Conservation (phyloP, 495 filamentous ascomycete genomes). For the Daldinia caldariorum region DNA sequence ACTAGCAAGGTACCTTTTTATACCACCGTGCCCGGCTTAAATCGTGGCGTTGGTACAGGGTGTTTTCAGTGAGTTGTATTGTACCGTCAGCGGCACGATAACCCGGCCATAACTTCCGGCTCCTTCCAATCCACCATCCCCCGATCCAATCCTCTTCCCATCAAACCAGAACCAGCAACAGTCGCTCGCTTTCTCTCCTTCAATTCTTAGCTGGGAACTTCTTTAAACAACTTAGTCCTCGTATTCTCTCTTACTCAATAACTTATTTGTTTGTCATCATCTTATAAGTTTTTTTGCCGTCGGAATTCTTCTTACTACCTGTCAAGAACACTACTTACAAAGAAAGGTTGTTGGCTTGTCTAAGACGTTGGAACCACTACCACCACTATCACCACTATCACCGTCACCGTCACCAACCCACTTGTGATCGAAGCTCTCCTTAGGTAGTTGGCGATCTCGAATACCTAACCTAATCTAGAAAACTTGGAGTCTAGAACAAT, state of each 20-base stretch:
- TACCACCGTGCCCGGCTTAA: conserved; percentile 15
- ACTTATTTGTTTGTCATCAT: conserved; percentile 3
- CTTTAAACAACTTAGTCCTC: conserved; percentile 14
- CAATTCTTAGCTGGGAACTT: conserved; percentile 26
- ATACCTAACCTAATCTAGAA: too few relatives aligned
- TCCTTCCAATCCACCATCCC: conserved; percentile 39
- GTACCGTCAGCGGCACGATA: conserved; percentile 36
- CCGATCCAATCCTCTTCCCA: conserved; percentile 38
- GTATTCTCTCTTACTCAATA: conserved; percentile 8
- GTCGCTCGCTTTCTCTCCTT: conserved; percentile 37
- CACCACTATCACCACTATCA: too few relatives aligned
- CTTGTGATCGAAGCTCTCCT: conserved; percentile 17
- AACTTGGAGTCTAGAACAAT: conserved; percentile 10
- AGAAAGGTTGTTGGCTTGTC: conserved; percentile 13
- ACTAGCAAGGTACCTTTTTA: too few relatives aligned
- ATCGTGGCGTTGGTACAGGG: conserved; percentile 21
- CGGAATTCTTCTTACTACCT: conserved; percentile 9
- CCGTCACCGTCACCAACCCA: not conserved
- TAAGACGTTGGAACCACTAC: conserved; percentile 9
- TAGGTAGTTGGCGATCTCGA: conserved; percentile 22
- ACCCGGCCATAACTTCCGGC: conserved; percentile 36
- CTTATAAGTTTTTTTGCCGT: not conserved
- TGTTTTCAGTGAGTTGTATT: not conserved
- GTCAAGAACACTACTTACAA: conserved; percentile 11
- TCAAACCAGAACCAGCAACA: conserved; percentile 28